Conservation (phyloP, 768 basidiomycete genomes). For the Leccinum fibrillosum region DNA sequence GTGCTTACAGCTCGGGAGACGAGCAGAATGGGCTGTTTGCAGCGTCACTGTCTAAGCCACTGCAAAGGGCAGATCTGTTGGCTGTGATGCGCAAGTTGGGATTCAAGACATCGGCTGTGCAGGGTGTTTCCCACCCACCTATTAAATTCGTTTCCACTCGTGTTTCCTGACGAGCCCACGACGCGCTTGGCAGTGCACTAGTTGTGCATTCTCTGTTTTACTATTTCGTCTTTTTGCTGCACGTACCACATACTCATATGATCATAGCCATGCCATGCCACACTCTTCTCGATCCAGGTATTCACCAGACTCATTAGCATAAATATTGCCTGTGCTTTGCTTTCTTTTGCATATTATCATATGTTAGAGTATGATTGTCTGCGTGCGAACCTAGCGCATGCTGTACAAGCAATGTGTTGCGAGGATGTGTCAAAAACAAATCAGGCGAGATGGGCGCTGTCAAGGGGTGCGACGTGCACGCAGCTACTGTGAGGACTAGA, state of each 20-base stretch:
- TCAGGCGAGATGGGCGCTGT: constrained; percentile 26
- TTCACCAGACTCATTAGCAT: constrained; percentile 30
- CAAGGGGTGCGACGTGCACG: constrained; percentile 2
- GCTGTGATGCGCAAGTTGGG: constrained; percentile 81
- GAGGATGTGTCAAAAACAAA: not conserved
- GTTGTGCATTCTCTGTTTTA: constrained; percentile 24
- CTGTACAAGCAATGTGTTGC: constrained; percentile 14
- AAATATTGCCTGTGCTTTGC: constrained; percentile 16
- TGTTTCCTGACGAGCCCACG: constrained; percentile 20
- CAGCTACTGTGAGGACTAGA: not conserved
- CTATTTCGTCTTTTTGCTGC: constrained; percentile 30
- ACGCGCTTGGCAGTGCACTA: constrained; percentile 8
- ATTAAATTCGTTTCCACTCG: constrained; percentile 50
- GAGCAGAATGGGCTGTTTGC: constrained; percentile 70
- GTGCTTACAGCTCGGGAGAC: constrained; percentile 78
- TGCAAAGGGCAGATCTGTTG: constrained; percentile 85
- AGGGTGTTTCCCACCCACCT: constrained; percentile 46
- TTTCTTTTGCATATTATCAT: constrained; percentile 44
- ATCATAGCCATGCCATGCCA: constrained; percentile 28
- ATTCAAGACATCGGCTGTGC: constrained; percentile 81
- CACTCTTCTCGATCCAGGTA: constrained; percentile 22
- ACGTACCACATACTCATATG: constrained; percentile 29
- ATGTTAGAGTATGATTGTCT: constrained; percentile 34
- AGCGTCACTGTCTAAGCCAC: constrained; percentile 82
- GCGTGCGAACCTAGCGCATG: constrained; percentile 7